Evolutionary conservation across 2,329 filamentous ascomycete genomes (phyloP), one percentile per base, ranked within the genome.

Genomic region (Colletotrichum noveboracense): DNA sequence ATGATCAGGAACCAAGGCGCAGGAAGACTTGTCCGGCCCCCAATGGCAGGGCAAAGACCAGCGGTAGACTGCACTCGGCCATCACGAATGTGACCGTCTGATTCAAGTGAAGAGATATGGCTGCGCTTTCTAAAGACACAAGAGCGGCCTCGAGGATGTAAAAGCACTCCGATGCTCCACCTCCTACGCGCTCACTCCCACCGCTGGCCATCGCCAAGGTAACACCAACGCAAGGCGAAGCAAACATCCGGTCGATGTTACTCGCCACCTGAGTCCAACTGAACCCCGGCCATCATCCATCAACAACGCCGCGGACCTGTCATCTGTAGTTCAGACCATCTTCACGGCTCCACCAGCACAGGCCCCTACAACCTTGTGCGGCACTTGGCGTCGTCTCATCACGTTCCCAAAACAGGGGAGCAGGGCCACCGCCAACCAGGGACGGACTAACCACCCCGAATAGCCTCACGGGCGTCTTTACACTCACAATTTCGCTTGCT

Each of bases 371-470:
- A 69, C 71, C 36, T 70, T 66, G 38, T 70, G 71, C 74, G 74
- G 71, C 74, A 66, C 74, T 76, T 76, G 74, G 71, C 74, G 38
- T 64, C 71, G 74, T 76, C 74, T 76, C 74, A 75, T 67, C 61
- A 65, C 55, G 43, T 74, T 66, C 38, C 74, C 60, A 76, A 74
- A 74, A 61, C 65, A 66, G 70, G 67, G 71, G 61, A 66, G 43
- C 43, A 52, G 43, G 43, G 43, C 43, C 43, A 61, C 58, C 58
- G 65, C 24, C 26, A 55, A 21, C 61, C 24, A 34, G 72, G 69
- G 72, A 24, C 36, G 60, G 52, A 38, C 34, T 48, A 65, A 34
- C 7, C 48, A 18, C 71, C 61, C 67, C 52, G 62, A 75, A 72
- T 72, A 71, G 72, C 72, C 52, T 75, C 68, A 66, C 14, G 30